Conservation (phyloP, 2,329 filamentous ascomycete genomes). For the Hypoxylon sp. region DNA sequence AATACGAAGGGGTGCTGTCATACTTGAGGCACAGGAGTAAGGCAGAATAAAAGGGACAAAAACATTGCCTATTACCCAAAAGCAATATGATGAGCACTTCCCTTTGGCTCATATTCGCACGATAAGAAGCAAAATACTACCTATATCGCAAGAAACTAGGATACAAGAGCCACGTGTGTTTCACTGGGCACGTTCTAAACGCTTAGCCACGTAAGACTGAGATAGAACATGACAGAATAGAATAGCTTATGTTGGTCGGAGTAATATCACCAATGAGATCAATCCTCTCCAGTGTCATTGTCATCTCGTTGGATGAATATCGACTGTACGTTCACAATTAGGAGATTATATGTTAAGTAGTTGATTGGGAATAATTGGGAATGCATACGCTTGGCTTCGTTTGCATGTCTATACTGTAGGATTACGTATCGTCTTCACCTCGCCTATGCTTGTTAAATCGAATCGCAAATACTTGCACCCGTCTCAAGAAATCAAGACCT, state of each 20-base stretch:
- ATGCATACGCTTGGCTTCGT: conserved; percentile 20
- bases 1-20: no score
- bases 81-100: no score
- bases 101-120: no score
- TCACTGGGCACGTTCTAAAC: neutral
- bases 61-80: no score
- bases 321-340: no score
- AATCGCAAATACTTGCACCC: conserved; percentile 10
- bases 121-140: no score
- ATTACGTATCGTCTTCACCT: conserved; percentile 20
- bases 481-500: conserved; percentile 16
- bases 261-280: conserved; percentile 5
- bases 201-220: conserved; percentile 8
- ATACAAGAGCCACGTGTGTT: conserved; percentile 14
- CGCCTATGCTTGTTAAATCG: conserved; percentile 27
- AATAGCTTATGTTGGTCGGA: neutral
- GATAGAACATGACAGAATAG: neutral
- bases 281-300: no score
- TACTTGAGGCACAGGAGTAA: no score
- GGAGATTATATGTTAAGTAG: no score
- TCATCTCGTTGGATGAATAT: no score
- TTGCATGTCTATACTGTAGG: conserved; percentile 26
- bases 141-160: no score
- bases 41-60: no score
- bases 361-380: conserved; percentile 1